Evolutionary conservation across 108 stramenopile genomes (phyloP), one percentile per base, ranked within the genome.

Genomic region (Skeletonema grethae): DNA sequence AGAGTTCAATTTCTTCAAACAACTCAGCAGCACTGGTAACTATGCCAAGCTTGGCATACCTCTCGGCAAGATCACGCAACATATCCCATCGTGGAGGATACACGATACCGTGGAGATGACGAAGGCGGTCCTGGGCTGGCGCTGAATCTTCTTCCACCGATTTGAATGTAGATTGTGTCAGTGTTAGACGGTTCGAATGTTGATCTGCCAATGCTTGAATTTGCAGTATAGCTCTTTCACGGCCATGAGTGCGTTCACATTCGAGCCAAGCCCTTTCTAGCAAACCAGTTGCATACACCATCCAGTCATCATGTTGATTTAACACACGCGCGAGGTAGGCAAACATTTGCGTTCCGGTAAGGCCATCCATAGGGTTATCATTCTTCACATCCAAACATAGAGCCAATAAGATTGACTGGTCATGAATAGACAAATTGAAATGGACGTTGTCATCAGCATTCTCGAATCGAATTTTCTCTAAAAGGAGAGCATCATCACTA

Each of bases 171-270:
- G 92, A 90, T 65, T 93, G 94, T 5, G 94, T 95, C 25, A 92
- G 64, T 16, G 94, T 95, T 34, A 95, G 69, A 25, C 91, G 78
- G 65, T 92, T 86, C 10, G 90, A 87, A 82, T 99, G 97, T 62
- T 98, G 97, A 76, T 99, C 97, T 1, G 95, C 89, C 41, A 99
- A 80, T 10, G 97, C 99, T 67, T 99, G 97, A 18, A 99, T 94
- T 79, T 99, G 99, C 25, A 99, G 77, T 48, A 97, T 90, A 0
- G 95, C 95, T 11, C 98, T 71, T 65, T 93, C 92, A 61, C 86
- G 70, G 8, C 83, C 87, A 73, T 93, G 90, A 28, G 62, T 82
- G 30, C 87, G 72, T 72, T 97, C 96, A 68, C 93, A 95, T 77
- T 98, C 96, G 5, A 99, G 83, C 94, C 96, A 97, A 15, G 97